Percentiles rank a stretch among this genome's conserved stretches.
These are phyloP conservation scores for Agaricus sinodeliciosus DNA, from an alignment of 768 basidiomycete genomes.

Conservation along the genomic window DNA sequence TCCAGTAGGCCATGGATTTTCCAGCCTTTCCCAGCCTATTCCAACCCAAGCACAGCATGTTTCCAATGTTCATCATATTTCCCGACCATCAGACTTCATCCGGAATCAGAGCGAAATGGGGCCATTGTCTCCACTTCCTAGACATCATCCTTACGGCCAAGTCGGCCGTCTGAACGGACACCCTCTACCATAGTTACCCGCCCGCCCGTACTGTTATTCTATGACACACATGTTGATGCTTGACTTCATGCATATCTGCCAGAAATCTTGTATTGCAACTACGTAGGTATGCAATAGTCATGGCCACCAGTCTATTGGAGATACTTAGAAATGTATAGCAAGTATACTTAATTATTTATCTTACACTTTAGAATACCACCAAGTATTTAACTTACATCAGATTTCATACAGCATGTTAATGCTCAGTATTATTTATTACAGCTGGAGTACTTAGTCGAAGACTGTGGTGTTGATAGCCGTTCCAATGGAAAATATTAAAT, in stretches of 20 bases:
- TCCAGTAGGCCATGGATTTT: constrained; percentile 40
- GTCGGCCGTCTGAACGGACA: constrained; percentile 43
- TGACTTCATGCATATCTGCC: background rate
- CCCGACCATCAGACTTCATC: constrained; percentile 38
- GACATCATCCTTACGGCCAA: constrained; percentile 31
- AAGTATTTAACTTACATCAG: constrained; percentile 1
- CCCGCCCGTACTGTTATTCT: constrained; percentile 2
- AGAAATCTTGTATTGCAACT: constrained; percentile 8
- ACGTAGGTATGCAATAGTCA: background rate
- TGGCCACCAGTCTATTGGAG: constrained; percentile 6
- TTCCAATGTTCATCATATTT: background rate
- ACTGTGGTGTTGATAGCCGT: background rate
- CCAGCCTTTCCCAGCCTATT: constrained; percentile 40
- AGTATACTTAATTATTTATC: constrained; percentile 3
- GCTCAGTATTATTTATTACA: no score
- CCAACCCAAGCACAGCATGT: constrained; percentile 30
- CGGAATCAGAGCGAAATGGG: constrained; percentile 26
- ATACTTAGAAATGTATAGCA: constrained; percentile 17
- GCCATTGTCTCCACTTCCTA: constrained; percentile 25
- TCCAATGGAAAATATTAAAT: no score
- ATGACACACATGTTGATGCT: background rate
- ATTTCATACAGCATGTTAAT: constrained; percentile 3
- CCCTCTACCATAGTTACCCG: constrained; percentile 26
- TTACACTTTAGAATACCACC: background rate
- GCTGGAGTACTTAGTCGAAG: background rate